phyloP scores from a whole-genome alignment of 75 land plant genomes.

The Chamaecyparis obtusa region DNA sequence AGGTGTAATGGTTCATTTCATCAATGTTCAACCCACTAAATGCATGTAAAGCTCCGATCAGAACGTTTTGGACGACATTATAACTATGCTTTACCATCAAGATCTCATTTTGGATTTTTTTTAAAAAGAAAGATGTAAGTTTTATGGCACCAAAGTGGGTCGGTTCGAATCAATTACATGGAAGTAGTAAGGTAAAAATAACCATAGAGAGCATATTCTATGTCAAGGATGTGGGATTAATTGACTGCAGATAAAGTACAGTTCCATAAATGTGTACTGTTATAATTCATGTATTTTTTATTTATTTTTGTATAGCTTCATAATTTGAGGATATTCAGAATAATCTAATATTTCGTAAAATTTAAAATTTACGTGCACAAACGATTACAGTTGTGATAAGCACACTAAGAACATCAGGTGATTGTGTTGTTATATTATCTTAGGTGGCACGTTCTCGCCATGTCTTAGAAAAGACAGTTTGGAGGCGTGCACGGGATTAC shows the following conservation, averaged over 20 bases:
- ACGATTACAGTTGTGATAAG: not conserved
- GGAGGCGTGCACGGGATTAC: constrained; percentile 86
- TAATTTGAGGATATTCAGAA: not conserved
- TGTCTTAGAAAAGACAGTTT: constrained; percentile 63
- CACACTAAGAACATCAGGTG: not conserved
- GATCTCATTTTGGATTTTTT: not conserved
- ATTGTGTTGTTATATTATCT: not conserved
- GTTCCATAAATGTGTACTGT: not conserved
- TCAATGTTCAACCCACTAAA: too few species aligned
- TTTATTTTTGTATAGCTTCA: not conserved
- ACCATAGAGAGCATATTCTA: not conserved
- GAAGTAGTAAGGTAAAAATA: not conserved
- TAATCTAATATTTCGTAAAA: not conserved
- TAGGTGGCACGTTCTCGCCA: constrained; percentile 91
- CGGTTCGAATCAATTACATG: not conserved
- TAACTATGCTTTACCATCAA: not conserved
- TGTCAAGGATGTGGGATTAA: not conserved
- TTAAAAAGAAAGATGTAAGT: not conserved
- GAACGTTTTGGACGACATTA: not conserved
- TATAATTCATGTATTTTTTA: too few species aligned
- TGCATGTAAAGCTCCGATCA: too few species aligned
- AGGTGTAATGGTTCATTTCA: too few species aligned
- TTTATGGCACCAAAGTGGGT: not conserved
- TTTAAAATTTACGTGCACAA: not conserved
- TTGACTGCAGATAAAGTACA: not conserved